These are phyloP conservation scores for Monosporozyma solicola DNA, from an alignment of 805 yeast genomes.

Conservation along the genomic window DNA sequence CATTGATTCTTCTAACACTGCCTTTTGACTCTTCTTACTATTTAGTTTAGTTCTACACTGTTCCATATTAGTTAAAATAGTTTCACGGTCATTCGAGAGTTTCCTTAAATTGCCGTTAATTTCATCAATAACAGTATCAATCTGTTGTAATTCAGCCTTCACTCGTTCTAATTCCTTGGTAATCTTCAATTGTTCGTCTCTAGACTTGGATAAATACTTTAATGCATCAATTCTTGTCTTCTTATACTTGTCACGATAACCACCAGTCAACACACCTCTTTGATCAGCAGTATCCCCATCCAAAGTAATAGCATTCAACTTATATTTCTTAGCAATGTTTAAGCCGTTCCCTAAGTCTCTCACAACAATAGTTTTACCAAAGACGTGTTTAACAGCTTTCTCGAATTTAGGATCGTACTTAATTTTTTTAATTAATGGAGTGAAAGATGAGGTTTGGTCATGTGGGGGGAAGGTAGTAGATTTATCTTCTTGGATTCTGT, in stretches of 20 bases:
- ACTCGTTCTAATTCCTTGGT: conserved; percentile 36
- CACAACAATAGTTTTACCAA: conserved; percentile 74
- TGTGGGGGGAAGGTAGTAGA: conserved; percentile 49
- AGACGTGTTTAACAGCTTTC: conserved; percentile 68
- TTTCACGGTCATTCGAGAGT: conserved; percentile 34
- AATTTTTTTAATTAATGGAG: conserved; percentile 72
- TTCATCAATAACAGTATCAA: conserved; percentile 46
- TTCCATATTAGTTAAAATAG: conserved; percentile 34
- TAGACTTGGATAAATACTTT: conserved; percentile 46
- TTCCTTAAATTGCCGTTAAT: conserved; percentile 38
- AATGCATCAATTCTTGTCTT: conserved; percentile 64
- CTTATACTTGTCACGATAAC: conserved; percentile 58
- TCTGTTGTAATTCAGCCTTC: conserved; percentile 32
- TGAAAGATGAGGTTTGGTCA: conserved; percentile 40
- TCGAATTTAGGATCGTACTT: conserved; percentile 48
- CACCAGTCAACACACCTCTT: conserved; percentile 82
- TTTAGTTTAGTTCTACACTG: conserved; percentile 37
- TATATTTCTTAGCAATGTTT: conserved; percentile 50
- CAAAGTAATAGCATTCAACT: conserved; percentile 71
- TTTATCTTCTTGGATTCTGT: conserved; percentile 42
- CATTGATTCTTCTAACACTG: conserved; percentile 38
- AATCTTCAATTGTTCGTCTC: conserved; percentile 12
- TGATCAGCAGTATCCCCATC: conserved; percentile 88
- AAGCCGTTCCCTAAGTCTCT: conserved; percentile 59
- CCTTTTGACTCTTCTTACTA: conserved; percentile 34